Evolutionary conservation across 1,139 yeast species (phyloP), one percentile per base, ranked within the genome.

Genomic region (Saccharomyces hybrid): DNA sequence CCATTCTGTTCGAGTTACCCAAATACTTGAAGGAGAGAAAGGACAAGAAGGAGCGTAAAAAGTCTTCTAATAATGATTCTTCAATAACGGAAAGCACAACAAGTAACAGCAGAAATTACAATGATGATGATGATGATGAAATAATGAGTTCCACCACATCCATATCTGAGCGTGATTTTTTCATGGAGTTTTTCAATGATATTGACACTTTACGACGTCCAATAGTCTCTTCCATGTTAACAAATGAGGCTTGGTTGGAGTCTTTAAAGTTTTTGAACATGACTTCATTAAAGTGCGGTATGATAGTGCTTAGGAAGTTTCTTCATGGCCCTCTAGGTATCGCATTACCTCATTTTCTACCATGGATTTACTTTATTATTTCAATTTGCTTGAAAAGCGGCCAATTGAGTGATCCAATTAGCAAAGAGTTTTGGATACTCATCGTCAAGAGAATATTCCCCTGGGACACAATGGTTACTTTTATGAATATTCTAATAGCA

Each of bases 1-100:
- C 91, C 2, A 80, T 83, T 62, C 67, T 86, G 19, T 86, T 86
- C 68, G 82, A 80, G 55, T 72, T 86, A 29, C 86, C 90, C 0
- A 86, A 84, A 64, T 87, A 85, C 8, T 71, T 86, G 56, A 84
- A 81, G 58, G 90, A 84, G 63, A 73, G 90, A 50, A 83, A 79
- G 59, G 90, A 84, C 57, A 82, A 84, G 58, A 86, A 85, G 61
- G 93, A 85, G 55, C 76, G 80, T 54, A 82, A 83, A 61, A 75
- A 83, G 51, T 80, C 81, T 27, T 67, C 69, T 48, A 61, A 60
- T 16, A 34, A 41, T 1, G 48, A 48, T 8, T 34, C 31, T 24
- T 21, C 44, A 6, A 24, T 38, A 16, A 19, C 44, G 12, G 44
- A 38, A 16, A 38, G 44, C 11, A 9, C 44, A 19, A 38, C 44